Base-by-base conservation (phyloP, 1,284 basidiomycete species). In the Ganoderma lucidum region DNA sequence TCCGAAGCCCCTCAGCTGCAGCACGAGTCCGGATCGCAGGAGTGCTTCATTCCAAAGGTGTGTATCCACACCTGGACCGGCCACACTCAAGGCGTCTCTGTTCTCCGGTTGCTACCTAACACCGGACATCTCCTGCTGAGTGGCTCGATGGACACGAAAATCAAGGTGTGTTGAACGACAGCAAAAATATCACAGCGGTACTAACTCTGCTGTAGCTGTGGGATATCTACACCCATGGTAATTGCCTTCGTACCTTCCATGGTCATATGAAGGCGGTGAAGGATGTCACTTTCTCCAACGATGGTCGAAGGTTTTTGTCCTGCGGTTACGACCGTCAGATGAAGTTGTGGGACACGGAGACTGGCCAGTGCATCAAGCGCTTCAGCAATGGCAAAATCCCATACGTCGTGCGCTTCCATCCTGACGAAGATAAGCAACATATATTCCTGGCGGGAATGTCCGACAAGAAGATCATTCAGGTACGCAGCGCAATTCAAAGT, bases 291-390 rank as follows among this genome's bases (percentile, higher is more conserved):
- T 99, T 99, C 82, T 96, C 96, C 69, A 97, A 97, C 79, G 93
- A 96, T 73, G 98, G 98, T 1, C 87, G 88, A 41, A 88, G 87
- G 73, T 99, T 99, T 84, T 81, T 99, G 62, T 98, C 96, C 9
- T 96, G 97, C 70, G 93, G 91, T 42, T 99, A 98, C 77, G 98
- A 99, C 81, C 91, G 96, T 64, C 93, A 96, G 78, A 96, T 99
- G 89, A 99, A 99, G 82, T 86, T 99, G 9, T 99, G 98, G 98
- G 97, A 99, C 78, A 99, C 98, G 23, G 98, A 99, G 83, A 99
- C 98, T 0, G 97, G 95, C 1, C 93, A 97, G 82, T 99, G 97
- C 82, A 83, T 98, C 70, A 94, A 97, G 80, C 94, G 96, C 6
- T 99, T 99, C 82, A 93, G 93, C 72, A 98, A 98, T 78, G 97